Evolutionary conservation across 1,284 basidiomycete species (phyloP).

Genomic region (Phellopilus nigrolimitatus): DNA sequence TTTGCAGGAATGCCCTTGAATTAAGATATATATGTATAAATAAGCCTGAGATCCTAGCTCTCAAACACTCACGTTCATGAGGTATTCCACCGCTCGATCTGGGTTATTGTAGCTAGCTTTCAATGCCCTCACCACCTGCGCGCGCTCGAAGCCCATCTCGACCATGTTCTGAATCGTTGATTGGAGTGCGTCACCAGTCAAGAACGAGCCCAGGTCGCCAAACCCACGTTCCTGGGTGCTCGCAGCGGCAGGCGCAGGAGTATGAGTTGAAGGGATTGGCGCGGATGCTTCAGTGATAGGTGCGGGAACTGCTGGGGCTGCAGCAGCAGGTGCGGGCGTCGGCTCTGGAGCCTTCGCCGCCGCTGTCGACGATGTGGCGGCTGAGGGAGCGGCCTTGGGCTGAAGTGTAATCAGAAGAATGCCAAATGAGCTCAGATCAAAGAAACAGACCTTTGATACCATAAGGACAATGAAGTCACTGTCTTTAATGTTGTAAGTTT

Average conservation of each 20-base stretch:
- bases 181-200: slow-evolving; percentile 76
- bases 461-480: slow-evolving; percentile 99
- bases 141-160: slow-evolving; percentile 93
- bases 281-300: slow-evolving; percentile 37
- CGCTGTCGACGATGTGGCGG: slow-evolving; percentile 33
- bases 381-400: slow-evolving; percentile 45
- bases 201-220: slow-evolving; percentile 51
- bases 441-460: slow-evolving; percentile 81
- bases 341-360: slow-evolving; percentile 30
- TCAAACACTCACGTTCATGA: slow-evolving; percentile 75
- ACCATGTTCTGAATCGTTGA: slow-evolving; percentile 77
- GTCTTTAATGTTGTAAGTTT: slow-evolving; percentile 91
- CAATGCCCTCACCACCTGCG: slow-evolving; percentile 83
- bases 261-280: slow-evolving; percentile 29
- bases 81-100: slow-evolving; percentile 95
- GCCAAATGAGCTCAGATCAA: neutral
- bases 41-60: too few relatives aligned
- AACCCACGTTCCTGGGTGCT: slow-evolving; percentile 33
- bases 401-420: slow-evolving; percentile 25
- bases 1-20: slow-evolving; percentile 81
- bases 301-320: slow-evolving; percentile 33
- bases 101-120: slow-evolving; percentile 98
- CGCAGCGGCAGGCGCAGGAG: slow-evolving; percentile 32
- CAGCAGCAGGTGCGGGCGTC: slow-evolving; percentile 30
- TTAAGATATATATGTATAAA: slow-evolving; percentile 14